Percentiles rank a stretch among this genome's conserved stretches.
These are phyloP conservation scores for Ogataea angusta DNA, from an alignment of 805 yeast genomes.

Conservation along the genomic window DNA sequence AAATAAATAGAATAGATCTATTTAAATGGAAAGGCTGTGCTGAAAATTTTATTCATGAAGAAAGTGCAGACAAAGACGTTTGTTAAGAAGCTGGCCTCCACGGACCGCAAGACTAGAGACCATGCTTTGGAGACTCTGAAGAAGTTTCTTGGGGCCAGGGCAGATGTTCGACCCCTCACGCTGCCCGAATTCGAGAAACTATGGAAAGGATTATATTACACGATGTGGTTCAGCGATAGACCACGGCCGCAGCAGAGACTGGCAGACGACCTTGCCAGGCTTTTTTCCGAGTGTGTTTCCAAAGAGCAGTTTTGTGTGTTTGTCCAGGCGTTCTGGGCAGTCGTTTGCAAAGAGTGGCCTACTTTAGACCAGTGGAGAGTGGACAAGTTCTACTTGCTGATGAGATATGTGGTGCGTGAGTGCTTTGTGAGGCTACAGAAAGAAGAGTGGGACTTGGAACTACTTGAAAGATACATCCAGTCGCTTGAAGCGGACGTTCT, in stretches of 20 bases:
- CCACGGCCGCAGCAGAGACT: conserved; percentile 88
- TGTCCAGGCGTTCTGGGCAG: conserved; percentile 74
- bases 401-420: conserved; percentile 71
- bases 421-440: conserved; percentile 53
- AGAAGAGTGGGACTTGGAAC: conserved; percentile 51
- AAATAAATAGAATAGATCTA: neutral
- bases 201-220: conserved; percentile 93
- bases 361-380: conserved; percentile 79
- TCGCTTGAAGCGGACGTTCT: conserved; percentile 34
- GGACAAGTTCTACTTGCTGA: conserved; percentile 79
- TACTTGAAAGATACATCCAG: conserved; percentile 44
- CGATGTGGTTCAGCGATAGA: conserved; percentile 96
- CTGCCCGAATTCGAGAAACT: conserved; percentile 68
- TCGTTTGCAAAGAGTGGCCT: conserved; percentile 80
- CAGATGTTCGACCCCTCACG: conserved; percentile 41
- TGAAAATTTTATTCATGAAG: conserved; percentile 11
- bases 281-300: conserved; percentile 44
- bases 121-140: conserved; percentile 65
- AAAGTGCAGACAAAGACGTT: conserved; percentile 45
- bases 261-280: conserved; percentile 66
- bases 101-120: conserved; percentile 71
- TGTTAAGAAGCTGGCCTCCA: conserved; percentile 81
- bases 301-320: conserved; percentile 46
- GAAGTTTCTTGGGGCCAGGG: conserved; percentile 49
- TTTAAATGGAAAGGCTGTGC: conserved; percentile 5